Percentiles rank a stretch among this genome's conserved stretches.
These are phyloP conservation scores for Pestalotiopsis sp. DNA, from an alignment of 2,329 filamentous ascomycete genomes.

Conservation along the genomic window DNA sequence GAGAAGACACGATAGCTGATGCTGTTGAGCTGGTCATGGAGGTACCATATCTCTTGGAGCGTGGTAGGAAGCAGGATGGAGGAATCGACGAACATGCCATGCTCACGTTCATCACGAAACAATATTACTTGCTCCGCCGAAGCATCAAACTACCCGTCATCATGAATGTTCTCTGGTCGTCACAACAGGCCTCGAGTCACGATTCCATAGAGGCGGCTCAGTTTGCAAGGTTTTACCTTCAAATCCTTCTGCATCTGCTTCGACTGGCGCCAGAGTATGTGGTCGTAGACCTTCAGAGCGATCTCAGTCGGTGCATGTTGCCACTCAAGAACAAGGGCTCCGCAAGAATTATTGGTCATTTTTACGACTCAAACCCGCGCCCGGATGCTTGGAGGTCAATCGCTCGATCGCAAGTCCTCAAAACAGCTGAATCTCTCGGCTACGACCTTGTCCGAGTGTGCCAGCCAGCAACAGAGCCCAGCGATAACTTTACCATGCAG, in stretches of 20 bases:
- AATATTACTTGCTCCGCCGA: not conserved
- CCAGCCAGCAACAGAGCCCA: not conserved
- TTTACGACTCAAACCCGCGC: not conserved
- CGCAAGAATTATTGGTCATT: not conserved
- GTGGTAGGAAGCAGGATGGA: not conserved
- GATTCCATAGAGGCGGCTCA: not conserved
- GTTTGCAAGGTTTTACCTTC: not conserved
- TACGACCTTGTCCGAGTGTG: conserved; percentile 6
- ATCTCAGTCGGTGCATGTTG: too few relatives aligned
- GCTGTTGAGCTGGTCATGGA: conserved; percentile 6
- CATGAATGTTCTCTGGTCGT: not conserved
- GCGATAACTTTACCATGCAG: not conserved
- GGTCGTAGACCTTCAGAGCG: not conserved
- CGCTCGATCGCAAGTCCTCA: not conserved
- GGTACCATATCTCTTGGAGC: not conserved
- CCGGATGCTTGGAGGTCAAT: not conserved
- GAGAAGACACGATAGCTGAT: not conserved
- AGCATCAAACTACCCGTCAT: not conserved
- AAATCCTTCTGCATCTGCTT: not conserved
- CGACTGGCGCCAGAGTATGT: not conserved
- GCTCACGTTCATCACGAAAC: not conserved
- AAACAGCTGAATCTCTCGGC: not conserved
- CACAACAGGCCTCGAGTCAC: not conserved
- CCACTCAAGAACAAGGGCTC: not conserved
- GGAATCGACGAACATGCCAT: not conserved